Conservation (phyloP, 768 basidiomycete genomes). For the Mycena leptocephala region DNA sequence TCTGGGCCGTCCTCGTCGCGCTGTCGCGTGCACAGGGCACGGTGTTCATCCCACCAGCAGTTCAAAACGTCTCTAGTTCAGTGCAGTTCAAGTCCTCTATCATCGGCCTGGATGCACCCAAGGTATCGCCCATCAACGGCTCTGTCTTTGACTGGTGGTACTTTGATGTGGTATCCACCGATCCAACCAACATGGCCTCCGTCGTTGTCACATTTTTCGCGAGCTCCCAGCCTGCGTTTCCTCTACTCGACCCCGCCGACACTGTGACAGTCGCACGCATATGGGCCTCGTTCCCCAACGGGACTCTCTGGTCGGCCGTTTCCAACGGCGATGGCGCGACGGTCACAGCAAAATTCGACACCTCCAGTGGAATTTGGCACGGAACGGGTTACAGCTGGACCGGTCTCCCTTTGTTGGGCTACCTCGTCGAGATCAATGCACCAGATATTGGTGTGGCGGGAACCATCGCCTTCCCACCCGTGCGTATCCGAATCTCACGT, state of each 20-base stretch:
- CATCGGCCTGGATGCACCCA: slow-evolving; percentile 27
- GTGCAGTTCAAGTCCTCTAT: too few relatives aligned
- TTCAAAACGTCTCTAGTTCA: too few relatives aligned
- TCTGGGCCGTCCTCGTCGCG: too few relatives aligned
- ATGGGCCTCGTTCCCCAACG: slow-evolving; percentile 4
- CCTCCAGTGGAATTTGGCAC: slow-evolving; percentile 28
- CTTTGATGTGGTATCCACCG: slow-evolving; percentile 40
- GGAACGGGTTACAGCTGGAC: slow-evolving; percentile 30
- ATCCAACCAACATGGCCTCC: slow-evolving; percentile 22
- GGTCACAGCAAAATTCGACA: slow-evolving; percentile 21
- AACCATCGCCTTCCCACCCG: slow-evolving; percentile 11
- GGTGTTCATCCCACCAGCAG: too few relatives aligned
- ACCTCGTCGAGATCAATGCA: slow-evolving; percentile 24
- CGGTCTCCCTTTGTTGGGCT: not conserved
- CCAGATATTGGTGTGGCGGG: slow-evolving; percentile 29
- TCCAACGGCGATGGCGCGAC: slow-evolving; percentile 23
- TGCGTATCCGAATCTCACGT: too few relatives aligned
- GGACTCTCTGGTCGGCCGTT: slow-evolving; percentile 1
- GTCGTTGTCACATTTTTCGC: slow-evolving; percentile 20
- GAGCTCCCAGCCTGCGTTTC: too few relatives aligned
- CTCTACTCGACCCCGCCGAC: too few relatives aligned
- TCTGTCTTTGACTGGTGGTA: slow-evolving; percentile 39
- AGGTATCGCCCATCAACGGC: slow-evolving; percentile 30
- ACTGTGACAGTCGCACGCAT: not conserved
- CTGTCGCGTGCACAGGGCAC: too few relatives aligned